These are phyloP conservation scores for Fusarium sublunatum DNA, from an alignment of 2,329 filamentous ascomycete species.

Conservation along the genomic window DNA sequence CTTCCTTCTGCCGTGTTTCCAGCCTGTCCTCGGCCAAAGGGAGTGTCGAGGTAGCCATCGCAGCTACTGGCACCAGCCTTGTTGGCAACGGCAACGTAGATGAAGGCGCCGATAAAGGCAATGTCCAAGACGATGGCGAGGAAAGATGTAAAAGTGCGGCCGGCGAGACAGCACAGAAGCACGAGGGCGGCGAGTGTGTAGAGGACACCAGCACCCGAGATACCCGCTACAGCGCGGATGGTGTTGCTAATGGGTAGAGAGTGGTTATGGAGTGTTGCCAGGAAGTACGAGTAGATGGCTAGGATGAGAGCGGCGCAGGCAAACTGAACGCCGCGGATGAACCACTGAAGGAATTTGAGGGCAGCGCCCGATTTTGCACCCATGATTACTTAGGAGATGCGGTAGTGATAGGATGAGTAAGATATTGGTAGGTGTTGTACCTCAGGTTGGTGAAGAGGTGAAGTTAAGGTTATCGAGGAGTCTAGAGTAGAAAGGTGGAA, in stretches of 20 bases:
- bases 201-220: slow-evolving; percentile 78
- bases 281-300: slow-evolving; percentile 85
- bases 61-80: slow-evolving; percentile 76
- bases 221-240: slow-evolving; percentile 79
- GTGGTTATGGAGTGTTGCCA: slow-evolving; percentile 76
- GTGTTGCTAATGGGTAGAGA: slow-evolving; percentile 70
- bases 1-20: slow-evolving; percentile 60
- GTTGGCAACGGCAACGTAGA: slow-evolving; percentile 83
- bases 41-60: slow-evolving; percentile 68
- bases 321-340: slow-evolving; percentile 80
- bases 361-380: slow-evolving; percentile 56
- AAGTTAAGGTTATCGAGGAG: background rate
- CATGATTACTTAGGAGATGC: slow-evolving; percentile 41
- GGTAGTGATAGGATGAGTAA: background rate
- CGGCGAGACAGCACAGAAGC: slow-evolving; percentile 82
- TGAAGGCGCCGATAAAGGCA: slow-evolving; percentile 79
- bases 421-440: background rate
- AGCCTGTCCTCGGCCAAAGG: slow-evolving; percentile 73
- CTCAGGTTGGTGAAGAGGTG: background rate
- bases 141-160: slow-evolving; percentile 76
- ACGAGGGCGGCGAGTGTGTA: slow-evolving; percentile 80
- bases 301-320: slow-evolving; percentile 78
- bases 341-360: slow-evolving; percentile 76
- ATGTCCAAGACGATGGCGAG: slow-evolving; percentile 81
- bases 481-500: slow-evolving; percentile 1